Conservation (phyloP, 2,329 filamentous ascomycete species). For the Westerdykella sp. region DNA sequence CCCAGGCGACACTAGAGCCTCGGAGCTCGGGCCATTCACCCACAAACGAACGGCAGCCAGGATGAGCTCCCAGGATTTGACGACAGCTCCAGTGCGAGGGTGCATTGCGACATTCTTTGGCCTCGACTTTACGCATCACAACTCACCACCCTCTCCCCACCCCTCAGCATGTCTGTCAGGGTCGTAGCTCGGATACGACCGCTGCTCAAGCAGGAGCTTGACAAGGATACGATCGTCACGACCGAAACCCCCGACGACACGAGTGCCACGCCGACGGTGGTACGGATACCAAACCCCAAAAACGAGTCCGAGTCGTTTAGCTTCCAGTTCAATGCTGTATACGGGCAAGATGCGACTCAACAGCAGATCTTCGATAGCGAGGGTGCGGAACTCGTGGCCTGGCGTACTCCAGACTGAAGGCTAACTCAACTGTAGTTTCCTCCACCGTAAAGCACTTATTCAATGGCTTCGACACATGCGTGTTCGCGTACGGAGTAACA, state of each 20-base stretch:
- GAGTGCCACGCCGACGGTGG: slow-evolving; percentile 52
- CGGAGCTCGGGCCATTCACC: slow-evolving; percentile 5
- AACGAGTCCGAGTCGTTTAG: slow-evolving; percentile 87
- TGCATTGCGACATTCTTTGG: slow-evolving; percentile 25
- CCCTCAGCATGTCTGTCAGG: slow-evolving; percentile 55
- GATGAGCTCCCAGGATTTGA: slow-evolving; percentile 16
- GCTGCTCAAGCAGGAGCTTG: slow-evolving; percentile 75
- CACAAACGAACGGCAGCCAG: slow-evolving; percentile 12
- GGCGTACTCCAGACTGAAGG: too few species aligned
- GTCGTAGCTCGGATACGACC: slow-evolving; percentile 90
- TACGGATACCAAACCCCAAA: slow-evolving; percentile 90
- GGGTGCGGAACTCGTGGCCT: slow-evolving; percentile 47
- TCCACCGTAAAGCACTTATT: slow-evolving; percentile 90
- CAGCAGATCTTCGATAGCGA: slow-evolving; percentile 84
- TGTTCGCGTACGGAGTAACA: slow-evolving; percentile 90
- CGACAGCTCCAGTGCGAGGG: slow-evolving; percentile 16
- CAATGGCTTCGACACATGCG: slow-evolving; percentile 66
- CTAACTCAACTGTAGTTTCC: slow-evolving; percentile 54
- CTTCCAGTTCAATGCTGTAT: slow-evolving; percentile 92
- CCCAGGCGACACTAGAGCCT: slow-evolving; percentile 6
- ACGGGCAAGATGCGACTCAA: slow-evolving; percentile 72
- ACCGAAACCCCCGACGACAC: slow-evolving; percentile 42
- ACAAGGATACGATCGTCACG: slow-evolving; percentile 80
- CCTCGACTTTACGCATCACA: slow-evolving; percentile 8
- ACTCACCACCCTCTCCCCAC: slow-evolving; percentile 7